phyloP scores from a whole-genome alignment of 2,329 filamentous ascomycete species.

The Coleophoma cylindrospora region DNA sequence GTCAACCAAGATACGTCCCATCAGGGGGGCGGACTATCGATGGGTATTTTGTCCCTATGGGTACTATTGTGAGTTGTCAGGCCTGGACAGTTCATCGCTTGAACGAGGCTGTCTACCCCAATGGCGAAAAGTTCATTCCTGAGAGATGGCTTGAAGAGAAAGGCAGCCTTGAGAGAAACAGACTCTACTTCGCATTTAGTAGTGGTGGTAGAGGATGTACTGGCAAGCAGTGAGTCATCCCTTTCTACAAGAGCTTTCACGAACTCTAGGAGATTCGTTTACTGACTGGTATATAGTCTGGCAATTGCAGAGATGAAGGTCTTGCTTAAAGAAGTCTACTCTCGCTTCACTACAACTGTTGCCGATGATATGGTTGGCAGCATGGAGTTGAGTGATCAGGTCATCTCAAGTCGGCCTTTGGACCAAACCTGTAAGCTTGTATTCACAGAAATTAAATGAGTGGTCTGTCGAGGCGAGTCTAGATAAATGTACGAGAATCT shows the following conservation, averaged over 20 bases:
- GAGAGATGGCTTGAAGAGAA: slow-evolving; percentile 76
- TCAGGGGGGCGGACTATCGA: slow-evolving; percentile 48
- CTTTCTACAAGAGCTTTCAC: background rate
- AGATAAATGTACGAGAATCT: too few relatives aligned
- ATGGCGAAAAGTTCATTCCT: slow-evolving; percentile 73
- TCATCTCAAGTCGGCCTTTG: slow-evolving; percentile 59
- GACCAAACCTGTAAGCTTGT: slow-evolving; percentile 52
- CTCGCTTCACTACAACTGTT: slow-evolving; percentile 44
- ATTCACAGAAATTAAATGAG: slow-evolving; percentile 6
- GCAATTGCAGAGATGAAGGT: slow-evolving; percentile 66
- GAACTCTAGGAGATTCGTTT: too few relatives aligned
- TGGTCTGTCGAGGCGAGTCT: too few relatives aligned
- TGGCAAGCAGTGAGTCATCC: slow-evolving; percentile 56
- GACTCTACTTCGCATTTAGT: slow-evolving; percentile 61
- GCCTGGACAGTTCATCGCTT: slow-evolving; percentile 55
- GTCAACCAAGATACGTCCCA: slow-evolving; percentile 56
- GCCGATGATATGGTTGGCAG: slow-evolving; percentile 48
- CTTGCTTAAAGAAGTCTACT: slow-evolving; percentile 58
- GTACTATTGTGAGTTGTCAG: slow-evolving; percentile 55
- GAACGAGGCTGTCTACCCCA: slow-evolving; percentile 64
- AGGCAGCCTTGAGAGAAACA: slow-evolving; percentile 66
- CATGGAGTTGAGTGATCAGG: slow-evolving; percentile 63
- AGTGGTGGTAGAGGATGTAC: slow-evolving; percentile 61
- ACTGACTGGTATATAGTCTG: slow-evolving; percentile 33
- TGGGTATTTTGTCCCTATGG: slow-evolving; percentile 45